Conservation (phyloP, 148 eudicot genomes). For the Arctostaphylos glauca region DNA sequence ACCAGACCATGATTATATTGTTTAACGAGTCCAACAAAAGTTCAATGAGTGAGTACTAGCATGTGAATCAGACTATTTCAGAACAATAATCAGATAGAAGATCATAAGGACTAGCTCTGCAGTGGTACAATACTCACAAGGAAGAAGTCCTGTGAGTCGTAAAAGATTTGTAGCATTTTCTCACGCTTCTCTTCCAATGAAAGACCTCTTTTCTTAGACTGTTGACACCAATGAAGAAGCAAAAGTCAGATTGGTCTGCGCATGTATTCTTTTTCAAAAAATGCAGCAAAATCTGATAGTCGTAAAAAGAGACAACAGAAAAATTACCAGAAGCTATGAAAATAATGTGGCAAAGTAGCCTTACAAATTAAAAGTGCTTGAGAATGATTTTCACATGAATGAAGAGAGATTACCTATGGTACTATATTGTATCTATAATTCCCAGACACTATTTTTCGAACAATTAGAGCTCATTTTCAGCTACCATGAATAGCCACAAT, state of each 20-base stretch:
- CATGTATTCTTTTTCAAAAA: not conserved
- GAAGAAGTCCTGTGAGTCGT: constrained; percentile 90
- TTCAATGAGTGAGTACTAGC: not conserved
- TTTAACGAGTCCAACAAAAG: not conserved
- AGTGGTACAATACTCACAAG: constrained; percentile 60
- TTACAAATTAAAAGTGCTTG: not conserved
- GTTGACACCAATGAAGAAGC: constrained; percentile 10
- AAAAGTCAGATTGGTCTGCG: not conserved
- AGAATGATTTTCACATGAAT: not conserved
- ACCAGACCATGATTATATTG: no score
- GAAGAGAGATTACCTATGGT: not conserved
- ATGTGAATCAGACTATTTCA: not conserved
- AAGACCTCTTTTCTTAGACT: constrained; percentile 99
- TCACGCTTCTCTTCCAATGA: constrained; percentile 97
- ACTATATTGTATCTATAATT: not conserved
- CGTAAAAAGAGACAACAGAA: not conserved
- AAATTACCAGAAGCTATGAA: not conserved
- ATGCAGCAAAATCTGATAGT: not conserved
- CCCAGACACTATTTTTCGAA: not conserved
- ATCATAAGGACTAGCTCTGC: not conserved
- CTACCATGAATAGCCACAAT: not conserved
- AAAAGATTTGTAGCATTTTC: constrained; percentile 92
- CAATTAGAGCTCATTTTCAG: not conserved
- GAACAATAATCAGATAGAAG: not conserved
- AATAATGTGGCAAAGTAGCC: not conserved